phyloP scores from a whole-genome alignment of 2,329 filamentous ascomycete species.

The Teratosphaeria destructans region DNA sequence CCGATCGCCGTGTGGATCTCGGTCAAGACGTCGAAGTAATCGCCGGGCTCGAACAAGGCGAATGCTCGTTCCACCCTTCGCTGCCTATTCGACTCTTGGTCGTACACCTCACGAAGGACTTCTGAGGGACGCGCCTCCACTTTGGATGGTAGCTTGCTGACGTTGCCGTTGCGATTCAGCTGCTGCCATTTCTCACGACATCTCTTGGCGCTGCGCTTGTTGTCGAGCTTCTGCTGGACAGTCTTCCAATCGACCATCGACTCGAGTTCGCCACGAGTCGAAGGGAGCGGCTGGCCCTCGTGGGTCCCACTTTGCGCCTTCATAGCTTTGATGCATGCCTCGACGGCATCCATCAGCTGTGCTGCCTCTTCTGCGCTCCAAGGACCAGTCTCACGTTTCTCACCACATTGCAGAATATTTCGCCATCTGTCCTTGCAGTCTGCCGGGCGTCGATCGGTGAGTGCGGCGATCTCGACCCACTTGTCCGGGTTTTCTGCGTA shows the following conservation, averaged over 20 bases:
- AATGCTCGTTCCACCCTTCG: constrained; percentile 12
- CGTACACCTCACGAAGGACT: constrained; percentile 4
- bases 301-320: constrained; percentile 14
- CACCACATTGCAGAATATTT: constrained; percentile 53
- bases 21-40: constrained; percentile 31
- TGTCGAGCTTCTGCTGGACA: constrained; percentile 53
- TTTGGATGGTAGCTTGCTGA: constrained; percentile 4
- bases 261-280: constrained; percentile 36
- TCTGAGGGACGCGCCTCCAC: not conserved
- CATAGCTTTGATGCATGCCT: constrained; percentile 42
- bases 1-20: constrained; percentile 21
- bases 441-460: constrained; percentile 53
- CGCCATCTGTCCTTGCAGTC: constrained; percentile 62
- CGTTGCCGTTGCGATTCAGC: constrained; percentile 23
- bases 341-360: constrained; percentile 42
- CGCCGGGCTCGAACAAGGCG: constrained; percentile 29
- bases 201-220: constrained; percentile 54
- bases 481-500: constrained; percentile 42
- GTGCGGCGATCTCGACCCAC: constrained; percentile 52
- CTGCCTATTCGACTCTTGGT: constrained; percentile 9
- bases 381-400: constrained; percentile 40
- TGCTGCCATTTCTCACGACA: constrained; percentile 58
- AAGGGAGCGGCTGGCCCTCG: constrained; percentile 15
- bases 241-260: constrained; percentile 54
- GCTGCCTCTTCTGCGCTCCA: constrained; percentile 56